Conservation (phyloP, 2,329 filamentous ascomycete genomes). For the Alternaria atra region DNA sequence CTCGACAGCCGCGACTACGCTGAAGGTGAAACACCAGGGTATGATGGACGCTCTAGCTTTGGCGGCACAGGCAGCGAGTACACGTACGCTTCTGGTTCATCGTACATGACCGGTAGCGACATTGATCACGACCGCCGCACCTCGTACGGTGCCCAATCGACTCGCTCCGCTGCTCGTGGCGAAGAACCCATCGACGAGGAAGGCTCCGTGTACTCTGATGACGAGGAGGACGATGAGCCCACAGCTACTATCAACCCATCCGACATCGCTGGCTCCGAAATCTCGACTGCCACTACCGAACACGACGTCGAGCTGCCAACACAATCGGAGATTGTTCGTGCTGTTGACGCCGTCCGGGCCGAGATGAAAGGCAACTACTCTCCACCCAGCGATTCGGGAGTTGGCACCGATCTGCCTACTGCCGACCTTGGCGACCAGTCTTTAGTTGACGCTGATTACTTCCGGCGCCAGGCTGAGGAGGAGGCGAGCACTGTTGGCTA, state of each 20-base stretch:
- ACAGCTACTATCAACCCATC: slow-evolving; percentile 38
- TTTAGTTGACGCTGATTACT: slow-evolving; percentile 47
- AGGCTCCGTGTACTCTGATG: slow-evolving; percentile 41
- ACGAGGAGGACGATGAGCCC: slow-evolving; percentile 44
- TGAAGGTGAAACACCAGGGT: slow-evolving; percentile 48
- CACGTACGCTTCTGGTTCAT: slow-evolving; percentile 58
- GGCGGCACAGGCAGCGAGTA: slow-evolving; percentile 55
- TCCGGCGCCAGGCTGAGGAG: slow-evolving; percentile 48
- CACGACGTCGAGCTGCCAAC: slow-evolving; percentile 38
- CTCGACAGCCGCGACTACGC: slow-evolving; percentile 45
- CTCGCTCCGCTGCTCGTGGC: slow-evolving; percentile 44
- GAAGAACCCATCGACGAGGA: slow-evolving; percentile 45
- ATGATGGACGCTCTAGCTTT: slow-evolving; percentile 52
- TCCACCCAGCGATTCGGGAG: slow-evolving; percentile 47
- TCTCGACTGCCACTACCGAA: slow-evolving; percentile 32
- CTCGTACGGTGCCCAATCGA: slow-evolving; percentile 52
- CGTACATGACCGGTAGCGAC: slow-evolving; percentile 59
- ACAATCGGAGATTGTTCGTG: slow-evolving; percentile 43
- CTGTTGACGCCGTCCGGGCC: slow-evolving; percentile 41
- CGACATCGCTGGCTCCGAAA: slow-evolving; percentile 35
- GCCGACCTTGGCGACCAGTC: slow-evolving; percentile 34
- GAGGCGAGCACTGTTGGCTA: slow-evolving; percentile 50
- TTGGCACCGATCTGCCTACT: slow-evolving; percentile 51
- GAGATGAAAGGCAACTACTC: slow-evolving; percentile 41
- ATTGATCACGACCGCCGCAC: slow-evolving; percentile 53